Base-by-base conservation (phyloP, 2,329 filamentous ascomycete genomes). In the Diaporthe destruens region DNA sequence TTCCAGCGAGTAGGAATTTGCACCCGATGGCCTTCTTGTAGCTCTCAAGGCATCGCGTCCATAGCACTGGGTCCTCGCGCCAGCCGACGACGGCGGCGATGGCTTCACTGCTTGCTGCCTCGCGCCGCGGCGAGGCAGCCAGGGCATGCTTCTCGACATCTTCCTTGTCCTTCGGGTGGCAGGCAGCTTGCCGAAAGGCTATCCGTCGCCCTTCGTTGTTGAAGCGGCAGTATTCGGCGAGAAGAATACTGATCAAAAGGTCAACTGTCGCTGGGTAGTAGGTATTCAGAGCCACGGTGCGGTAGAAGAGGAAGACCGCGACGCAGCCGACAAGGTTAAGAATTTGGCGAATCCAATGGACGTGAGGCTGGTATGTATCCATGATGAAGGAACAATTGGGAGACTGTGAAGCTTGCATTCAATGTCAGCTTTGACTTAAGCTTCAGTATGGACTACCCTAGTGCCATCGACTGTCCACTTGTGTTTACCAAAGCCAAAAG, bases 31-130 rank as follows among this genome's bases (percentile, higher is more conserved):
- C 76, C 6, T 72, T 66, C 44, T 75, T 78, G 75, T 81, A 81
- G 66, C 79, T 80, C 2, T 76, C 74, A 49, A 81, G 70, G n/a
- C 77, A 77, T 12, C 76, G 76, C 36, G 74, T 74, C 72, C 78
- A 81, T 2, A 80, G 65, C 6, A 69, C 72, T 1, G 78, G 76
- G 29, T 81, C 79, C 63, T 81, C 79, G 36, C 79, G 77, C 72
- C 80, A 81, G 32, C 79, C 79, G 20, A 80, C 79, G 25, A 81
- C 36, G 51, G 57, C 56, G 23, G 57, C 47, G 29, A 80, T 77
- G 23, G 78, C 79, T 39, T 77, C 77, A 23, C 72, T 72, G 0
- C 70, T 73, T 16, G 63, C 57, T n/a, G 57, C 39, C 16, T 63
- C 39, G 18, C 25, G 39, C 36, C 23, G 25, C n/a, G 23, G 7